phyloP scores from a whole-genome alignment of 1,284 basidiomycete species.

The Moniliophthora roreri region DNA sequence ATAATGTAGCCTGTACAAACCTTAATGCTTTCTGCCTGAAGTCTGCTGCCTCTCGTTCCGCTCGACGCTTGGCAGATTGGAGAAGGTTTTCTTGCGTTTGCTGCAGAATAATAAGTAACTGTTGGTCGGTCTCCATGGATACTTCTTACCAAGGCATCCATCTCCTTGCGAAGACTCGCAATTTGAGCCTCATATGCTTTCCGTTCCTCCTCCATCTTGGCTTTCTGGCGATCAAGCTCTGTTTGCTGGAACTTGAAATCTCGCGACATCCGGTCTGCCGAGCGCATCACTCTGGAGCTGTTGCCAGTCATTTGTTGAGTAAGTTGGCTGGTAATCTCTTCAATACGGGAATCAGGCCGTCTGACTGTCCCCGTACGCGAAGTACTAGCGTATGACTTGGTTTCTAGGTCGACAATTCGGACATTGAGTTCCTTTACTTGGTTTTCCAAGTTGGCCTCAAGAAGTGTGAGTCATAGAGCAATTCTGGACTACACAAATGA shows the following conservation, averaged over 20 bases:
- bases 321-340: constrained; percentile 69
- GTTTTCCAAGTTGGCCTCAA: constrained; percentile 77
- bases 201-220: constrained; percentile 65
- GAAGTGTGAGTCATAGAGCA: constrained; percentile 8
- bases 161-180: constrained; percentile 48
- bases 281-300: constrained; percentile 45
- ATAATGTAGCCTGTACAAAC: constrained; percentile 39
- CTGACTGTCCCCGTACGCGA: constrained; percentile 58
- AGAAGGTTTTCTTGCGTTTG: constrained; percentile 70
- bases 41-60: constrained; percentile 74
- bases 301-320: constrained; percentile 48
- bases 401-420: constrained; percentile 80
- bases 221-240: constrained; percentile 61
- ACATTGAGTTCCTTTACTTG: constrained; percentile 82
- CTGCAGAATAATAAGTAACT: constrained; percentile 32
- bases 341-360: constrained; percentile 65
- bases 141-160: constrained; percentile 55
- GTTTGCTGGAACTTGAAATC: constrained; percentile 54
- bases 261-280: constrained; percentile 51
- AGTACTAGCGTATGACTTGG: constrained; percentile 65
- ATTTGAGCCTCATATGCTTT: constrained; percentile 59
- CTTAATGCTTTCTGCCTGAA: constrained; percentile 68
- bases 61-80: constrained; percentile 69
- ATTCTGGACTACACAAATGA: not conserved
- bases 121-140: constrained; percentile 8